Percentiles rank a stretch among this genome's conserved stretches.
Conservation (phyloP, 2,329 filamentous ascomycete genomes). For the Fonsecaea pugnacius region DNA sequence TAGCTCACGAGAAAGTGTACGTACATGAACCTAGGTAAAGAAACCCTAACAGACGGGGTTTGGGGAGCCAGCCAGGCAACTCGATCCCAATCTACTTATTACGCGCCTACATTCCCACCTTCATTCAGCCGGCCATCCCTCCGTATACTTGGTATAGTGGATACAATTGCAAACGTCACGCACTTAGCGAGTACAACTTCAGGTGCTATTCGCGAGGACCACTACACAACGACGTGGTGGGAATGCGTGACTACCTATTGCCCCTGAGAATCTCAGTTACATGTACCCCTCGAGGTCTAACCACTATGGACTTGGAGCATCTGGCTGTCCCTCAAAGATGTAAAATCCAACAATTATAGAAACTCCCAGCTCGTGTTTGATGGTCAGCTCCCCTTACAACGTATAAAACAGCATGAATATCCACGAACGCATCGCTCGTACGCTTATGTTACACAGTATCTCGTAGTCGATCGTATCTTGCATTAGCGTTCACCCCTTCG, state of each 20-base stretch:
- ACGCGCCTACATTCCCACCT: too few relatives aligned
- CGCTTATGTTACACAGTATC: not conserved
- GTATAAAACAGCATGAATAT: not conserved
- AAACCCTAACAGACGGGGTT: not conserved
- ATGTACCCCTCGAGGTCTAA: too few relatives aligned
- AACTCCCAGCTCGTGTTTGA: not conserved
- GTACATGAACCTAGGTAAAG: too few relatives aligned
- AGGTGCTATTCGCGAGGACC: too few relatives aligned
- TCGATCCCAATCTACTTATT: not conserved
- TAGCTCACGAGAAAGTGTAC: not conserved
- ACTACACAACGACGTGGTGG: too few relatives aligned
- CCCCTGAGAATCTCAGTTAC: too few relatives aligned
- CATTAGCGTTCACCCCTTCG: slow-evolving; percentile 4
- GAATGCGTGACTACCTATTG: too few relatives aligned
- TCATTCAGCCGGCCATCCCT: not conserved
- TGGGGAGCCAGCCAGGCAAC: not conserved
- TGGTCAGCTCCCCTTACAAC: not conserved
- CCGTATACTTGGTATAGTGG: not conserved
- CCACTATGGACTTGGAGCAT: not conserved
- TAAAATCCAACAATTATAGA: not conserved
- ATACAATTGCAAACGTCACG: not conserved
- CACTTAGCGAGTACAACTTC: not conserved
- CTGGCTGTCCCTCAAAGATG: not conserved
- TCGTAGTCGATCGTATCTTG: not conserved
- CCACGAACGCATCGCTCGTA: not conserved